Base-by-base conservation (phyloP, 768 basidiomycete genomes). In the Pholiota microspora region DNA sequence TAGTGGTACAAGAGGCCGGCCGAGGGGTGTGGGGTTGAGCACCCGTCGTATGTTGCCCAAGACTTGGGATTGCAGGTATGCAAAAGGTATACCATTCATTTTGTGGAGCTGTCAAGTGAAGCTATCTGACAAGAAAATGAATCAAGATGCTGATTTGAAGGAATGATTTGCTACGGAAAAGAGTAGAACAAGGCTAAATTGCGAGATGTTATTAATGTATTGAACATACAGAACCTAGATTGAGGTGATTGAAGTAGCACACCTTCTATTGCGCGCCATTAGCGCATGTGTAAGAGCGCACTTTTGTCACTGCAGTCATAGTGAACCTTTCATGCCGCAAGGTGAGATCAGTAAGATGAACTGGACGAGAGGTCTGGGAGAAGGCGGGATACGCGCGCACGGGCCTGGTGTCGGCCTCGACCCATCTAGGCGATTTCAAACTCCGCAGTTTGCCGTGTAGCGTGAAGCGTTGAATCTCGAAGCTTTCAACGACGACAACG, bases 341-440 rank as follows among this genome's bases (percentile, higher is more conserved):
- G n/a, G n/a, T n/a, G n/a, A n/a, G n/a, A n/a, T n/a, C n/a, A n/a
- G n/a, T n/a, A n/a, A n/a, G n/a, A n/a, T n/a, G n/a, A n/a, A n/a
- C 24, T 18, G 48, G 31, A 32, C 31, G 5, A 23, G 18, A 29
- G 10, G 15, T 21, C 10, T 7, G 34, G 15, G 34, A 35, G 7
- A 21, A n/a, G 36, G 49, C 34, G 35, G 49, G 25, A 51, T n/a
- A n/a, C n/a, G n/a, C 12, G 59, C 44, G 64, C 58, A 58, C 54
- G 57, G 55, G 55, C 58, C 60, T 40, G 23, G 60, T 53, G 51
- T 44, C 61, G 61, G 66, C 55, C 58, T 51, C 53, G 57, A 47
- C 45, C 65, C 68, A 61, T 58, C 64, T 69, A 46, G 67, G 67
- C 61, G 67, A 51, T 31, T 71, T 72, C 48, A 57, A 69, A 62